Percentiles rank a stretch among this genome's conserved stretches.
phyloP scores from a whole-genome alignment of 306 rosid genomes.

The Albizia julibrissin region DNA sequence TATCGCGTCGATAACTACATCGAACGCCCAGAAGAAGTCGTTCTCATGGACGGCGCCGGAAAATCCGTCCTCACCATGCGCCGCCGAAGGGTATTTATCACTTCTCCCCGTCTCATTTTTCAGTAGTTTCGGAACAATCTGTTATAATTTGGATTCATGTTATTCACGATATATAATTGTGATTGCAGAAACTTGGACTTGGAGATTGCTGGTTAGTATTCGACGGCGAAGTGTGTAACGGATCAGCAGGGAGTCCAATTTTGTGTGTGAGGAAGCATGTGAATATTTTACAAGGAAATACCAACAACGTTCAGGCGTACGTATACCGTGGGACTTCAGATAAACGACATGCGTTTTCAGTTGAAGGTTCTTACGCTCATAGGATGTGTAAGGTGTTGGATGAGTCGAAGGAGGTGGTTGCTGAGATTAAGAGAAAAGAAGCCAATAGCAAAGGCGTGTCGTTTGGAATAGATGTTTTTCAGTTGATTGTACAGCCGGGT shows the following conservation, averaged over 20 bases:
- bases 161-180: not conserved
- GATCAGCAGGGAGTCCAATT: constrained; percentile 46
- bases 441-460: constrained; percentile 53
- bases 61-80: constrained; percentile 65
- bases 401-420: constrained; percentile 53
- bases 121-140: not conserved
- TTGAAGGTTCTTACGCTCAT: constrained; percentile 67
- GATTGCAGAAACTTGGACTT: constrained; percentile 54
- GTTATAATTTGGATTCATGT: not conserved
- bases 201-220: constrained; percentile 66
- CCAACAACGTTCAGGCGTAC: constrained; percentile 47
- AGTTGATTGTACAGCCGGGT: constrained; percentile 62
- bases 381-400: constrained; percentile 74
- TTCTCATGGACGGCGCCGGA: constrained; percentile 88
- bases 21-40: constrained; percentile 58
- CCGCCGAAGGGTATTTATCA: constrained; percentile 56
- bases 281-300: constrained; percentile 43
- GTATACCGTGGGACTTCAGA: constrained; percentile 42
- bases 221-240: constrained; percentile 57
- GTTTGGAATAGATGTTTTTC: constrained; percentile 76
- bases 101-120: not conserved
- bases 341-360: constrained; percentile 40
- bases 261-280: constrained; percentile 60
- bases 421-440: constrained; percentile 77
- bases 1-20: constrained; percentile 82